Percentiles rank a stretch among this genome's conserved stretches.
Evolutionary conservation across 352 stramenopile species (phyloP).

Genomic region (Pythium insidiosum): DNA sequence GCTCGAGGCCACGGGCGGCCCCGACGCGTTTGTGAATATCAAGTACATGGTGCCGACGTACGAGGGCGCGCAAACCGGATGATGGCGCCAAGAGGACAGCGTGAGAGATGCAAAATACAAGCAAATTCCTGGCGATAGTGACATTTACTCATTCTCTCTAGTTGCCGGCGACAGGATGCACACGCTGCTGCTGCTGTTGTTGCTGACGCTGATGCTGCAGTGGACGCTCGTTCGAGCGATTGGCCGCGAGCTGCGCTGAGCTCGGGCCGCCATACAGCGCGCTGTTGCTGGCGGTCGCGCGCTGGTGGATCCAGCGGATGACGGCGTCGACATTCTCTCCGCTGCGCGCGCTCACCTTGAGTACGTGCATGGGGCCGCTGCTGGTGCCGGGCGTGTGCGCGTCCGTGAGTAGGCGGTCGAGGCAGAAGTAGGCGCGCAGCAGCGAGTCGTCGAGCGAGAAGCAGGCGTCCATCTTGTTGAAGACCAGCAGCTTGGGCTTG

Average conservation of each 20-base stretch:
- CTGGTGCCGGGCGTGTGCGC: conserved; percentile 10
- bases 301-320: conserved; percentile 44
- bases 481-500: conserved; percentile 59
- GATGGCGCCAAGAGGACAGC: no score
- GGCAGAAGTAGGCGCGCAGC: conserved; percentile 39
- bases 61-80: conserved; percentile 72
- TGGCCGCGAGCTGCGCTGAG: conserved; percentile 3
- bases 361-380: conserved; percentile 31
- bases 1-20: conserved; percentile 74
- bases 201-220: no score
- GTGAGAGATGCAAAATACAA: no score
- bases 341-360: conserved; percentile 51
- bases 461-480: conserved; percentile 60
- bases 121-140: no score
- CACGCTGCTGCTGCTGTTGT: conserved; percentile 18
- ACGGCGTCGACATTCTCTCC: conserved; percentile 52
- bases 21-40: conserved; percentile 91
- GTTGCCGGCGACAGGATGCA: conserved; percentile 24
- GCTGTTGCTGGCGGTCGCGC: conserved; percentile 11
- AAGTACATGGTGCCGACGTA: conserved; percentile 97
- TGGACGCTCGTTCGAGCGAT: conserved; percentile 14
- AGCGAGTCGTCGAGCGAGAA: conserved; percentile 35
- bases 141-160: background rate
- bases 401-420: conserved; percentile 36
- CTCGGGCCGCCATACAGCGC: background rate